phyloP scores from a whole-genome alignment of 2,329 filamentous ascomycete genomes.

The Chaetomiaceae sp. region DNA sequence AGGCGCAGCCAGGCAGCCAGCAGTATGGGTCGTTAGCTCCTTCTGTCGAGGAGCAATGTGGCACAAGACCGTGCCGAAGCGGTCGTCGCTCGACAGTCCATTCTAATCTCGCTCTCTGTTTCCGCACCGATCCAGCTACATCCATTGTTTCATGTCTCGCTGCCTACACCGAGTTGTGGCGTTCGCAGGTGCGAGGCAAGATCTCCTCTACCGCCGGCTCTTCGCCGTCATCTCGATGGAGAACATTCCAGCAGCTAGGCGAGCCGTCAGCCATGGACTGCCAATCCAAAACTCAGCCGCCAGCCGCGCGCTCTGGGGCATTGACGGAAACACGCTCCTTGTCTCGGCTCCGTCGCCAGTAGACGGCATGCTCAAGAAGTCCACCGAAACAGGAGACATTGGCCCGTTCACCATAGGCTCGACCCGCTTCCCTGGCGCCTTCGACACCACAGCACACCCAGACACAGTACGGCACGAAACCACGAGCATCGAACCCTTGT shows the following conservation, averaged over 20 bases:
- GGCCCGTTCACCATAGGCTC: conserved; percentile 52
- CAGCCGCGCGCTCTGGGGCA: conserved; percentile 31
- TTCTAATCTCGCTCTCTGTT: not conserved
- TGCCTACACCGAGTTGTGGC: not conserved
- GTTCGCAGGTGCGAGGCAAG: not conserved
- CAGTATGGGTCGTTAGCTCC: too few relatives aligned
- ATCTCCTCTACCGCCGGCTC: not conserved
- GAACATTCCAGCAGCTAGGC: conserved; percentile 22
- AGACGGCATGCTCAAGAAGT: conserved; percentile 61
- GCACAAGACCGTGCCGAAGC: too few relatives aligned
- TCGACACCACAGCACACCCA: conserved; percentile 19
- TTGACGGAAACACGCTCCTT: conserved; percentile 38
- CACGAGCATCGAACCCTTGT: conserved; percentile 27
- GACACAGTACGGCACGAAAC: conserved; percentile 22
- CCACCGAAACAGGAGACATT: conserved; percentile 60
- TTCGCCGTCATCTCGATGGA: conserved; percentile 17
- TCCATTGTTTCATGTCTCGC: not conserved
- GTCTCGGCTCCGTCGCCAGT: conserved; percentile 47
- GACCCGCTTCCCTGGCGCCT: conserved; percentile 30
- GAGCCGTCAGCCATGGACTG: conserved; percentile 37
- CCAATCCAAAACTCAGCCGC: conserved; percentile 30
- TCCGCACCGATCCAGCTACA: not conserved
- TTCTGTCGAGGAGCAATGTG: too few relatives aligned
- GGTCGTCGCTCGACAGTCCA: too few relatives aligned
- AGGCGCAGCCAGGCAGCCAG: too few relatives aligned